Percentiles rank a stretch among this genome's conserved stretches.
These are phyloP conservation scores for Penicillium brasilianum DNA, from an alignment of 2,329 filamentous ascomycete species.

Conservation along the genomic window DNA sequence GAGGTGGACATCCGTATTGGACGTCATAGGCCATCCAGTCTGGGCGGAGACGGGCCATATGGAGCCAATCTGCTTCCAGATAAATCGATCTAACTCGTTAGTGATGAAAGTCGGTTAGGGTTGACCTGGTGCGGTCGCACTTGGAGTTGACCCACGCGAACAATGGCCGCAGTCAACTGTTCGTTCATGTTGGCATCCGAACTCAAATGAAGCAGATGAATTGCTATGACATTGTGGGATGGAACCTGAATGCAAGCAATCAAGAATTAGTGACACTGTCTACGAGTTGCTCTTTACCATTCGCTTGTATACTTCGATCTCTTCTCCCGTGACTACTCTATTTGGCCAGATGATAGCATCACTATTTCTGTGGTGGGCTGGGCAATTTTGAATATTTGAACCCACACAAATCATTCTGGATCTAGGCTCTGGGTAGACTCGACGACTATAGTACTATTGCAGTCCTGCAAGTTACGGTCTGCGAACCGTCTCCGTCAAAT, in stretches of 20 bases:
- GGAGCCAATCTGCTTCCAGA: slow-evolving; percentile 17
- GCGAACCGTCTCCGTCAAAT: slow-evolving; percentile 20
- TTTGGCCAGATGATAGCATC: not conserved
- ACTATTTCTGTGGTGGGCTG: slow-evolving; percentile 1
- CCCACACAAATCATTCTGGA: slow-evolving; percentile 4
- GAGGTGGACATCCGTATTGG: slow-evolving; percentile 12
- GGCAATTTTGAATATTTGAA: not conserved
- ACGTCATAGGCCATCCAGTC: slow-evolving; percentile 11
- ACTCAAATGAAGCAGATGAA: not conserved
- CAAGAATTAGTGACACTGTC: not conserved
- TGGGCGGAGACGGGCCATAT: not conserved
- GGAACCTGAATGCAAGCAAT: not conserved
- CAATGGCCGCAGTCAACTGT: slow-evolving; percentile 6
- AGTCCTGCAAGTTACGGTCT: slow-evolving; percentile 34
- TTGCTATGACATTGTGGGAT: not conserved
- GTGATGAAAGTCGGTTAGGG: slow-evolving; percentile 15
- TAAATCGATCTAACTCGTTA: not conserved
- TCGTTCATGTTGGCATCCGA: slow-evolving; percentile 3
- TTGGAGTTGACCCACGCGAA: slow-evolving; percentile 9
- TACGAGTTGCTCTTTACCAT: not conserved
- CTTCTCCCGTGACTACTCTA: too few relatives aligned
- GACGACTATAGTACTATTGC: not conserved
- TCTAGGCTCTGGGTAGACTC: not conserved
- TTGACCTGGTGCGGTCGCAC: slow-evolving; percentile 21
- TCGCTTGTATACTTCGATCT: not conserved